Evolutionary conservation across 768 basidiomycete genomes (phyloP), one percentile per base, ranked within the genome.

Genomic region (Pleurotus tuoliensis): DNA sequence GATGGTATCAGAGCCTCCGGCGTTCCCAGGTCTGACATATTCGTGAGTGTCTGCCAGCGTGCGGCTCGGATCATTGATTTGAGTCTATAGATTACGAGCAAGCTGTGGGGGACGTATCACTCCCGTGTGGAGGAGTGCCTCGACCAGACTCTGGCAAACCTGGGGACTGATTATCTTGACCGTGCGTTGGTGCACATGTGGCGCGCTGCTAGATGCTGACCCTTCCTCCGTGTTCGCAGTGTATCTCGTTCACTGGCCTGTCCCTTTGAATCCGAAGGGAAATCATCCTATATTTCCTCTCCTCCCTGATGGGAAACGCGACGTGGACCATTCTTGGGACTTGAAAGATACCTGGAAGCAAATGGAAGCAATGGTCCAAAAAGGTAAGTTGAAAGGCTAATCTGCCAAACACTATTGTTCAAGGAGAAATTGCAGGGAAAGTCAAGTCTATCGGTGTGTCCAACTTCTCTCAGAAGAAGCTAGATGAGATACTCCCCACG

Each of bases 111-210:
- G 39, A 85, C 86, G 7, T 83, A 80, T 67, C 90, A 92, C 67
- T 71, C 75, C 48, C 79, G 84, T 44, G 90, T 90, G 30, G 89
- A 90, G 64, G 82, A 86, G 60, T 79, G 82, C 56, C 79, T 95
- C 11, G 83, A 93, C 66, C 77, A 86, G 64, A 86, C 89, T 13
- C 83, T 95, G 12, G 78, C 82, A 20, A 84, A 84, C 64, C 83
- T 96, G 30, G 91, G 87, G n/a, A 82, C 81, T 30, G 86, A 92
- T 73, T 94, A 94, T 71, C 80, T 95, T 22, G 93, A 95, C 58
- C 74, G 88, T 86, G 64, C 68, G 79, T 74, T 60, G 16, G 22
- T n/a, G 20, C 46, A 34, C 63, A 40, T 41, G 39, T 24, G 51
- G 51, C 51, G 20, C 38, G 39, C 18, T 53, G 38, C 41, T 39